Base-by-base conservation (phyloP, 2,329 filamentous ascomycete genomes). In the Aspergillus eucalypticola region DNA sequence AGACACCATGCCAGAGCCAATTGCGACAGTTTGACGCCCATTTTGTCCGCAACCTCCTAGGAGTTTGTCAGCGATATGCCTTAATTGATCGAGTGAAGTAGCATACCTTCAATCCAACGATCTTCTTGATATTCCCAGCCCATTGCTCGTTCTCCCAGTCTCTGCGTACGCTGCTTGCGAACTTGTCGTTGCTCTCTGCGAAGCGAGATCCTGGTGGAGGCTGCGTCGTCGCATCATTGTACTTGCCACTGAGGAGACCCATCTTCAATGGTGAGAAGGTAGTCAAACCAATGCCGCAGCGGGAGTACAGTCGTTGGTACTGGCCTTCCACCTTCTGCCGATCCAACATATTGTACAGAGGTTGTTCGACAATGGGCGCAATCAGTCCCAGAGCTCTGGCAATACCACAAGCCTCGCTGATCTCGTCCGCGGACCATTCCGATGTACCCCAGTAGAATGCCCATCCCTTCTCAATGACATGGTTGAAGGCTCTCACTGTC, bases 401-500 rank as follows among this genome's bases (percentile, higher is more conserved):
- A 61, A 85, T 80, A 13, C 84, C 78, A 79, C 84, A 86, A 0
- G 88, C 88, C 65, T 85, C 81, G 11, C 83, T 82, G 67, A 90
- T 89, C 75, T 90, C 88, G 59, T 86, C 84, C 39, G 87, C 84
- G 64, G 81, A 83, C 87, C 88, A 90, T 73, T 89, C 86, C 1
- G 85, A 88, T 0, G 87, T 90, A 53, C 86, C 88, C 87, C 87
- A 90, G 79, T 90, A 90, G 64, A 91, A 85, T 2, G 86, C 85
- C 76, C 89, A 86, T 58, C 88, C 89, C 0, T 81, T 81, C 70
- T 87, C 81, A 72, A 91, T 90, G 39, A 91, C 76, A 73, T 89
- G 81, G 79, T 90, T 90, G 78, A 91, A 90, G 41, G 87, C 87
- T 46, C 88, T 84, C 41, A 91, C 87, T 0, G 83, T 87, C 78